Conservation (phyloP, 2,329 filamentous ascomycete genomes). For the Fusarium anthophilum region DNA sequence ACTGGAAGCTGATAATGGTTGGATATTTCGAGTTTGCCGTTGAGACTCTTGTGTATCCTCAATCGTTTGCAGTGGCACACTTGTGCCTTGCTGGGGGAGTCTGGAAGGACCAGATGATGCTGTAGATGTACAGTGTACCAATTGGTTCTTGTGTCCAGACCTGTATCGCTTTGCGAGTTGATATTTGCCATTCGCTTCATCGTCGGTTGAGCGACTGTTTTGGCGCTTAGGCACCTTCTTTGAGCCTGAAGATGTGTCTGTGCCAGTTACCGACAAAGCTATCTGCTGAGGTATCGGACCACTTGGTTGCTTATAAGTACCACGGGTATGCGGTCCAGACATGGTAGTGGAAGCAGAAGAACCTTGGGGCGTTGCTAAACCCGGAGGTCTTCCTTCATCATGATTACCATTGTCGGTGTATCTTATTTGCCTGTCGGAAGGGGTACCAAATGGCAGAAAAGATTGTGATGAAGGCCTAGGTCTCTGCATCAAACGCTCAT, state of each 20-base stretch:
- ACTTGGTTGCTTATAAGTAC: neutral
- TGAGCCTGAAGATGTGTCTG: neutral
- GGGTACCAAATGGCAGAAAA: neutral
- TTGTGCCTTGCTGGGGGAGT: neutral
- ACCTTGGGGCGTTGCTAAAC: neutral
- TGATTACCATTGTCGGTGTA: constrained; percentile 6
- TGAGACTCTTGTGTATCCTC: neutral
- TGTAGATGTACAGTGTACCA: neutral
- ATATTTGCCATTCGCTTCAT: constrained; percentile 10
- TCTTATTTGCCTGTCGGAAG: constrained; percentile 4
- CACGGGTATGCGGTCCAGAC: constrained; percentile 1
- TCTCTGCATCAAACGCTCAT: neutral
- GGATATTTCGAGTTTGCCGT: neutral
- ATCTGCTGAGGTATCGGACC: neutral
- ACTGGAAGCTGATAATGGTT: neutral
- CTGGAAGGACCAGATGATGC: neutral
- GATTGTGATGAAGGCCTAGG: neutral
- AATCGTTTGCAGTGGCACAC: neutral
- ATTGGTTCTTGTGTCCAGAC: neutral
- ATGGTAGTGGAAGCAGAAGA: neutral
- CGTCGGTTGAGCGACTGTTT: constrained; percentile 27
- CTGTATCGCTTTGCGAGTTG: constrained; percentile 7
- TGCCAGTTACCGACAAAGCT: constrained; percentile 3
- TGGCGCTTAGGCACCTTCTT: constrained; percentile 28
- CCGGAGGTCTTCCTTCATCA: constrained; percentile 19